Conservation (phyloP, 2,329 filamentous ascomycete species). For the Aspergillus fijiensis region DNA sequence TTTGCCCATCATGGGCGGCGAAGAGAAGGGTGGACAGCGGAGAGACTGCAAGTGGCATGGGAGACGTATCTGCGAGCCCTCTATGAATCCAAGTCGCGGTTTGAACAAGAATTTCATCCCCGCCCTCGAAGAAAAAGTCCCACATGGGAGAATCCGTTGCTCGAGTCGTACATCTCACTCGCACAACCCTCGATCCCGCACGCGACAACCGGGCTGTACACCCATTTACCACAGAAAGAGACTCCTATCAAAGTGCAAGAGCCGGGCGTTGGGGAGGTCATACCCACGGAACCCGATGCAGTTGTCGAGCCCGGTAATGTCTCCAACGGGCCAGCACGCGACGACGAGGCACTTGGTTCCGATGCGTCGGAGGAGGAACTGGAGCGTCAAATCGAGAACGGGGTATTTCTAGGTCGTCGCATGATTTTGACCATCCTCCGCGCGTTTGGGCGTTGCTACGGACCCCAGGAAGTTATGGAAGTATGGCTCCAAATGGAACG, state of each 20-base stretch:
- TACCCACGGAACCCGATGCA: slow-evolving; percentile 4
- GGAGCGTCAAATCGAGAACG: slow-evolving; percentile 38
- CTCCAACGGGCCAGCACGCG: slow-evolving; percentile 9
- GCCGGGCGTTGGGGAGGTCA: slow-evolving; percentile 1
- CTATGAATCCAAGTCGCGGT: slow-evolving; percentile 35
- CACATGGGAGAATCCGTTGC: slow-evolving; percentile 35
- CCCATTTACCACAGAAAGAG: slow-evolving; percentile 23
- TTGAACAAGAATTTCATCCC: slow-evolving; percentile 19
- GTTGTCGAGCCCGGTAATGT: slow-evolving; percentile 18
- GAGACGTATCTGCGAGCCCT: slow-evolving; percentile 57
- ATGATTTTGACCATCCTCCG: slow-evolving; percentile 41
- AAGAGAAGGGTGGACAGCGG: slow-evolving; percentile 69
- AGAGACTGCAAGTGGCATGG: slow-evolving; percentile 68
- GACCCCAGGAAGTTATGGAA: slow-evolving; percentile 37
- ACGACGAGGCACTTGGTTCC: slow-evolving; percentile 1
- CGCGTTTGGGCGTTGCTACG: slow-evolving; percentile 41
- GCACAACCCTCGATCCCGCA: slow-evolving; percentile 9
- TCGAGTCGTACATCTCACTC: slow-evolving; percentile 9
- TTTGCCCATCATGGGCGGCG: slow-evolving; percentile 71
- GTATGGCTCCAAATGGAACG: slow-evolving; percentile 41
- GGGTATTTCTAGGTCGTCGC: slow-evolving; percentile 43
- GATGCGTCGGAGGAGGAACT: slow-evolving; percentile 24
- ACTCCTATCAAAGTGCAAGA: not conserved
- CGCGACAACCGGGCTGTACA: slow-evolving; percentile 24
- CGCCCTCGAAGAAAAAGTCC: slow-evolving; percentile 15